Evolutionary conservation across 2,329 filamentous ascomycete species (phyloP).

Genomic region (Fusarium bulbicola): DNA sequence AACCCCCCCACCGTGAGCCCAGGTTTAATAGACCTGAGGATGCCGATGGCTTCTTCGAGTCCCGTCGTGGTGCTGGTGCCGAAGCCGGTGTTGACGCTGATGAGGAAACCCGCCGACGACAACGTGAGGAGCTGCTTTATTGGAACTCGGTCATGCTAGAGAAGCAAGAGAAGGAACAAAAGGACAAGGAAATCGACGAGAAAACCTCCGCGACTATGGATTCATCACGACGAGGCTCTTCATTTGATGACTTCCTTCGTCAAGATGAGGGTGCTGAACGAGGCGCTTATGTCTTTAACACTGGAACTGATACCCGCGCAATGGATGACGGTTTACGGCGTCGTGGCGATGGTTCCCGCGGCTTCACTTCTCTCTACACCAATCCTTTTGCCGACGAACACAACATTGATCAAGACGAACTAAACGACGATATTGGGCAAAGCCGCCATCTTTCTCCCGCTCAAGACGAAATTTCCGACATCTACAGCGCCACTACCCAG

Average conservation of each 20-base stretch:
- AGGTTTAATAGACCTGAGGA: conserved; percentile 73
- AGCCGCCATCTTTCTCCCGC: conserved; percentile 54
- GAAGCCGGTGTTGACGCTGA: conserved; percentile 67
- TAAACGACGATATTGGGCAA: conserved; percentile 50
- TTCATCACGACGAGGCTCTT: conserved; percentile 47
- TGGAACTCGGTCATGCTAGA: conserved; percentile 68
- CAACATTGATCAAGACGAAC: conserved; percentile 60
- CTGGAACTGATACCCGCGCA: conserved; percentile 57
- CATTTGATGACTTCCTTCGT: conserved; percentile 68
- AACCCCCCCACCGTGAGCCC: conserved; percentile 59
- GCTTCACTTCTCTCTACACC: conserved; percentile 58
- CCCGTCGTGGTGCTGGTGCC: conserved; percentile 53
- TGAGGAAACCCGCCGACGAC: conserved; percentile 67
- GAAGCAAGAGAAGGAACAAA: conserved; percentile 52
- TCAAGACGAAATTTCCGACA: conserved; percentile 61
- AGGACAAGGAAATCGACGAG: conserved; percentile 29
- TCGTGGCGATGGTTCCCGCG: conserved; percentile 56
- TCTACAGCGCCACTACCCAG: conserved; percentile 66
- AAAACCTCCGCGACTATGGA: background rate
- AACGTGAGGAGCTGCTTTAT: conserved; percentile 72
- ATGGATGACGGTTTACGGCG: conserved; percentile 59
- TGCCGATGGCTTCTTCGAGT: conserved; percentile 69
- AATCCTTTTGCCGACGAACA: conserved; percentile 70
- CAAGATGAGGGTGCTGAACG: conserved; percentile 61
- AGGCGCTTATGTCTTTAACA: conserved; percentile 67